Evolutionary conservation across 805 yeast species (phyloP), one percentile per base, ranked within the genome.

Genomic region (Candida sithepensis): DNA sequence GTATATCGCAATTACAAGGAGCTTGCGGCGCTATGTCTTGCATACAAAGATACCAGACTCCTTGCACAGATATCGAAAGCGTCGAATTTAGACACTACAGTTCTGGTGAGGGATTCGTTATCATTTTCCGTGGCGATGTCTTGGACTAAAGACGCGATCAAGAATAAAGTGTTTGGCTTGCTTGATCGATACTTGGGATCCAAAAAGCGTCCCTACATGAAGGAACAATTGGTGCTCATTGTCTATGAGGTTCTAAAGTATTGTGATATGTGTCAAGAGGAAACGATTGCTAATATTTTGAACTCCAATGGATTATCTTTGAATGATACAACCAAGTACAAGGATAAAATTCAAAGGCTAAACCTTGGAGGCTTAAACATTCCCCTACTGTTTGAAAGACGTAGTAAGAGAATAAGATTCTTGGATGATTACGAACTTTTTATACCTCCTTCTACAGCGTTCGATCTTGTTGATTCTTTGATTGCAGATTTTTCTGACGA

Each of bases 191-290:
- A 42, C n/a, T 42, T 53, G 40, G 50, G 53, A 2, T 37, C 50
- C 7, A 44, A 47, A 2, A 37, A 42, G 7, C 51, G 49, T 19
- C 5, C 36, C 4, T 38, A 41, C 16, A n/a, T 61, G 2, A 49
- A 45, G 18, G 56, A 58, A 8, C 72, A 68, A 37, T 22, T 59
- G 2, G 24, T 61, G 1, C 48, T 75, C 12, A 67, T 72, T 3
- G 58, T 73, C 0, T 55, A 58, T 32, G 72, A 73, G 34, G 54
- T 75, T 19, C 42, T 81, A 4, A 58, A 60, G 20, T 54, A 68
- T 20, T 67, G 73, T 14, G 81, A 79, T 49, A 60, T 72, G 18
- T 61, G 71, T 0, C 57, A 61, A 8, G 73, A 68, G 28, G 16
- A 38, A 0, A 50, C 33, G 4, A 13, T 34, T 10, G 22, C 8